These are phyloP conservation scores for Penicillium verhagenii DNA, from an alignment of 495 filamentous ascomycete species.

Conservation along the genomic window DNA sequence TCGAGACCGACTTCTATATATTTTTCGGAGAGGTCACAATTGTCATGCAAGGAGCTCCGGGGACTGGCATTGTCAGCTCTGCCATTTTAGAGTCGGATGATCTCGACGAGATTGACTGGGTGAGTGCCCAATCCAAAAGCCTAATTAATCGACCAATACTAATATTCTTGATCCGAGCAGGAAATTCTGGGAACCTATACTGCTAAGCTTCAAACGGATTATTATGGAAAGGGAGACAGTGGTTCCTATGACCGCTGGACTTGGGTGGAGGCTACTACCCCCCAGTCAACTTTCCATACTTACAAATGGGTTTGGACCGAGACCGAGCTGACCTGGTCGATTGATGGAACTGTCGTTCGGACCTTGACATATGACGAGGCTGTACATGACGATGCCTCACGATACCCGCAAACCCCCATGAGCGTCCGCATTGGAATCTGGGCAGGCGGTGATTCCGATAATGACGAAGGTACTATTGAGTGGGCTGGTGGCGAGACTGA, in stretches of 20 bases:
- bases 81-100: conserved; percentile 84
- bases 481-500: conserved; percentile 82
- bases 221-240: conserved; percentile 89
- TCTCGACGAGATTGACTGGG: conserved; percentile 93
- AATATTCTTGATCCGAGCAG: conserved; percentile 15
- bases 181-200: conserved; percentile 57
- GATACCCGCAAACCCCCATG: conserved; percentile 92
- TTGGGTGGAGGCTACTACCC: conserved; percentile 53
- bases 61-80: conserved; percentile 74
- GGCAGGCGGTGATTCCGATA: conserved; percentile 76
- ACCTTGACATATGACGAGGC: conserved; percentile 59
- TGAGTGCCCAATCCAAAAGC: conserved; percentile 41
- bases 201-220: conserved; percentile 79
- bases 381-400: conserved; percentile 54
- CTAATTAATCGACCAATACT: background rate
- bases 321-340: conserved; percentile 69
- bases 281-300: conserved; percentile 70
- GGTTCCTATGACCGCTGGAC: conserved; percentile 73
- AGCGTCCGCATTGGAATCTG: conserved; percentile 81
- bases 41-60: conserved; percentile 67
- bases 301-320: conserved; percentile 85
- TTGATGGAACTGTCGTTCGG: conserved; percentile 71
- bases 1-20: conserved; percentile 36
- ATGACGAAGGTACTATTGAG: conserved; percentile 56
- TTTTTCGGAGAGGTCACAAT: conserved; percentile 54